Conservation (phyloP, 306 rosid species). For the Quercus dentata region DNA sequence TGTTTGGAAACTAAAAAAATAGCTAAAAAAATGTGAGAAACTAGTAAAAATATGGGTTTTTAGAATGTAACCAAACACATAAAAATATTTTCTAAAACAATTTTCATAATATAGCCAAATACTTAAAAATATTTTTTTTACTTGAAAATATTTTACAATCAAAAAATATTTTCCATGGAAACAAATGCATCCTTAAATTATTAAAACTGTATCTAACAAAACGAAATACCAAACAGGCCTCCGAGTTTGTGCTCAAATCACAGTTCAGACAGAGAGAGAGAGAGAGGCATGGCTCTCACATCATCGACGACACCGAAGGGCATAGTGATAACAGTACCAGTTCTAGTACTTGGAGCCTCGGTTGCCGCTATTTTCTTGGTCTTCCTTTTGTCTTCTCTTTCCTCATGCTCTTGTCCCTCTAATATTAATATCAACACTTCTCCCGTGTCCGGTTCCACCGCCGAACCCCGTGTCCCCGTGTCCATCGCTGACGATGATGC, state of each 20-base stretch:
- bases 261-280: neutral
- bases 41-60: too few relatives aligned
- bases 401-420: slow-evolving; percentile 69
- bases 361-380: slow-evolving; percentile 58
- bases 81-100: too few relatives aligned
- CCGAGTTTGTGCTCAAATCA: neutral
- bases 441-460: slow-evolving; percentile 1
- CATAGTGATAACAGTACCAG: slow-evolving; percentile 60
- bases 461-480: neutral
- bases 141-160: too few relatives aligned
- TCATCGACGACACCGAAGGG: slow-evolving; percentile 66
- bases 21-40: too few relatives aligned
- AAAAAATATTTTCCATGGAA: too few relatives aligned
- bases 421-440: neutral
- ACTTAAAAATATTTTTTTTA: too few relatives aligned
- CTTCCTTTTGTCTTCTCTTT: slow-evolving; percentile 67
- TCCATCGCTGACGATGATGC: neutral
- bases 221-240: too few relatives aligned
- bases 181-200: too few relatives aligned
- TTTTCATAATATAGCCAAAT: too few relatives aligned
- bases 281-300: slow-evolving; percentile 40
- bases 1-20: too few relatives aligned
- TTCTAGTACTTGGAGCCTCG: slow-evolving; percentile 54
- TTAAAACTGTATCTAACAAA: too few relatives aligned
- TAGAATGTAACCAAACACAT: too few relatives aligned